Percentiles rank a stretch among this genome's conserved stretches.
Evolutionary conservation across 1,284 basidiomycete genomes (phyloP).

Genomic region (Papiliotrema terrestris): DNA sequence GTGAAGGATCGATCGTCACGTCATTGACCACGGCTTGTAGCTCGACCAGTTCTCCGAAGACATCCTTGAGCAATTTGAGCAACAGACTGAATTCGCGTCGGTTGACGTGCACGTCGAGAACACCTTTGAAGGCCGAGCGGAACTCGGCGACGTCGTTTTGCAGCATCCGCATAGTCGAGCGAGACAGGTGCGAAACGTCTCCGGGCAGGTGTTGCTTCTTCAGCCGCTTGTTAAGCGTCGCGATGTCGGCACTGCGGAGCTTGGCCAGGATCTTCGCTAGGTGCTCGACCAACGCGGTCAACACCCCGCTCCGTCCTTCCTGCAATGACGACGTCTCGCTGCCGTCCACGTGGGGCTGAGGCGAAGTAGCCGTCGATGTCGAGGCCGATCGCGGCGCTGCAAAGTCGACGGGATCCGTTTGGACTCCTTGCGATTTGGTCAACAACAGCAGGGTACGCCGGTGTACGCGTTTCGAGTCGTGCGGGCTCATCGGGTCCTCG

Average conservation of each 20-base stretch:
- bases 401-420: slow-evolving; percentile 59
- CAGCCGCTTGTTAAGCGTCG: slow-evolving; percentile 80
- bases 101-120: slow-evolving; percentile 63
- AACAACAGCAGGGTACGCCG: slow-evolving; percentile 57
- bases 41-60: slow-evolving; percentile 77
- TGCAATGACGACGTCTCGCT: slow-evolving; percentile 36
- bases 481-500: slow-evolving; percentile 14
- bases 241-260: slow-evolving; percentile 76
- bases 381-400: slow-evolving; percentile 1
- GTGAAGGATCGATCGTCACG: slow-evolving; percentile 78
- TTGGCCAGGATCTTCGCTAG: slow-evolving; percentile 63
- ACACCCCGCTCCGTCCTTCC: slow-evolving; percentile 12
- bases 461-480: slow-evolving; percentile 23
- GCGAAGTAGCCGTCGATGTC: slow-evolving; percentile 17
- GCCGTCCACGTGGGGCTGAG: slow-evolving; percentile 16
- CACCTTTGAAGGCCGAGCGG: slow-evolving; percentile 66
- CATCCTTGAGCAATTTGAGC: slow-evolving; percentile 80
- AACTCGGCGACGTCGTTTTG: slow-evolving; percentile 67
- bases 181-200: slow-evolving; percentile 83
- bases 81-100: slow-evolving; percentile 78
- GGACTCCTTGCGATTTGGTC: slow-evolving; percentile 64
- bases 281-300: slow-evolving; percentile 62
- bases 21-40: slow-evolving; percentile 83
- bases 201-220: slow-evolving; percentile 83
- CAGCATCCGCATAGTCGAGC: slow-evolving; percentile 73